These are phyloP conservation scores for Monosporozyma servazzii DNA, from an alignment of 805 yeast species.

Conservation along the genomic window DNA sequence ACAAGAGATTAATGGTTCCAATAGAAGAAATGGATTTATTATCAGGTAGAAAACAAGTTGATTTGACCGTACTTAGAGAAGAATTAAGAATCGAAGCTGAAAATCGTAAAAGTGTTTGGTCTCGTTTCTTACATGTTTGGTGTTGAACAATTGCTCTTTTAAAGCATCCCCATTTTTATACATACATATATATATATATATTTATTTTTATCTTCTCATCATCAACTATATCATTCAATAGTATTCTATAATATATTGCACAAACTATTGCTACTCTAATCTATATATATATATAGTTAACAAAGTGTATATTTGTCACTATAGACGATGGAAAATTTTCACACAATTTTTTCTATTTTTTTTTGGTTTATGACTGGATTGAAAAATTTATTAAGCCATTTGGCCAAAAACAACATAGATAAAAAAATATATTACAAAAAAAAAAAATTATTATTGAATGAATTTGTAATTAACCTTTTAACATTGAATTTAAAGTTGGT, in stretches of 20 bases:
- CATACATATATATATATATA: no score
- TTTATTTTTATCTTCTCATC: no score
- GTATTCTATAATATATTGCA: no score
- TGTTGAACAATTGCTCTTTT: slow-evolving; percentile 31
- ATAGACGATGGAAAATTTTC: not conserved
- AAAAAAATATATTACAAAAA: not conserved
- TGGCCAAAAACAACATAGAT: not conserved
- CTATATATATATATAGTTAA: no score
- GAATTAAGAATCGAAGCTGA: slow-evolving; percentile 37
- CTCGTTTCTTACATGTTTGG: slow-evolving; percentile 36
- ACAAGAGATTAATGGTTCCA: slow-evolving; percentile 30
- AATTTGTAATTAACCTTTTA: no score
- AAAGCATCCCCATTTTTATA: not conserved
- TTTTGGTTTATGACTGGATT: no score
- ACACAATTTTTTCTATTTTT: not conserved
- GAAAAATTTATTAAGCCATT: no score
- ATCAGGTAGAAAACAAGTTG: slow-evolving; percentile 47
- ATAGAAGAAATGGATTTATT: slow-evolving; percentile 48
- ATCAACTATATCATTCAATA: no score
- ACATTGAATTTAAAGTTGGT: not conserved
- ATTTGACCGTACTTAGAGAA: slow-evolving; percentile 40
- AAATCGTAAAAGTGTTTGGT: slow-evolving; percentile 35
- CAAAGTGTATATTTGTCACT: no score
- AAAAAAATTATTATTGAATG: no score
- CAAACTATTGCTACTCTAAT: no score